These are phyloP conservation scores for Alternaria infectoria DNA, from an alignment of 2,329 filamentous ascomycete genomes.

Conservation along the genomic window DNA sequence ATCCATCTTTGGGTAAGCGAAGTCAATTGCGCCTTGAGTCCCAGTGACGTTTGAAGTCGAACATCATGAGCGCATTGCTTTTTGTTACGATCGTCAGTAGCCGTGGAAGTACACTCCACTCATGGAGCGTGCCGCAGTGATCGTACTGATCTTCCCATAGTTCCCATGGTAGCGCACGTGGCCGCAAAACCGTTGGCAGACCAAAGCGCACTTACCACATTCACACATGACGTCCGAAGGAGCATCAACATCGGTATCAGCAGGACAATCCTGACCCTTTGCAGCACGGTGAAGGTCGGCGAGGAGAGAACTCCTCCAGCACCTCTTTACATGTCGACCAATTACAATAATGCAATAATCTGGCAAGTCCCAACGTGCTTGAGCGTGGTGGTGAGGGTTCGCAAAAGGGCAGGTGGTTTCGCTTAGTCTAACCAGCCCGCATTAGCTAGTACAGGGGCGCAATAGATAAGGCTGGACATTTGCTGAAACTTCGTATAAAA, in stretches of 20 bases:
- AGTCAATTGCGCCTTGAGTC: neutral
- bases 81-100: neutral
- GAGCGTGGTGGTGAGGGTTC: neutral
- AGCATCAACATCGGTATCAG: neutral
- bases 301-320: neutral
- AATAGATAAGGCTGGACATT: constrained; percentile 2
- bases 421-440: neutral
- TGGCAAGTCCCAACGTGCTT: neutral
- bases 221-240: neutral
- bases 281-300: neutral
- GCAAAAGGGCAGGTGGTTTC: constrained; percentile 8
- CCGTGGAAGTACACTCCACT: neutral
- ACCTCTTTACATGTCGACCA: neutral
- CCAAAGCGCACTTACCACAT: constrained; percentile 1
- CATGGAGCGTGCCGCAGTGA: neutral
- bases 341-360: neutral
- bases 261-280: neutral
- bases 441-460: neutral
- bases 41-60: neutral
- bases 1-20: neutral
- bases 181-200: constrained; percentile 8
- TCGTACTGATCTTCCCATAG: neutral
- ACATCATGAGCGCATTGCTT: neutral
- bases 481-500: neutral
- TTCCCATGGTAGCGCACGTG: constrained; percentile 8